phyloP scores from a whole-genome alignment of 768 basidiomycete genomes.

The Boletus rufocinnamomeus region DNA sequence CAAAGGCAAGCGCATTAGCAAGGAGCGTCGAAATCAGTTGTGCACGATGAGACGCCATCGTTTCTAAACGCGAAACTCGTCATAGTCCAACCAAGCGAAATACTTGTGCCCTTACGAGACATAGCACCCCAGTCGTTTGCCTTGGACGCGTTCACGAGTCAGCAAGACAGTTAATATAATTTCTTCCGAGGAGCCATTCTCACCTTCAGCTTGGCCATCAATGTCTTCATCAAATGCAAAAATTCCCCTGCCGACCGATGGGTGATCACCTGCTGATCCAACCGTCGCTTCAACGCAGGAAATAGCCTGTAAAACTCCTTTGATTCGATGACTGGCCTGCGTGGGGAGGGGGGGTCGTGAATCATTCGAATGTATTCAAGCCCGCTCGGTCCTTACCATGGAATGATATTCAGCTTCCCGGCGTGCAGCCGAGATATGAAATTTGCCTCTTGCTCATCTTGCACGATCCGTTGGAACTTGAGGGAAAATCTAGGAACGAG shows the following conservation, averaged over 20 bases:
- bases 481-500: conserved; percentile 45
- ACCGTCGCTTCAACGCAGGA: conserved; percentile 42
- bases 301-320: conserved; percentile 60
- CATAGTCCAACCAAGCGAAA: not conserved
- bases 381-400: conserved; percentile 42
- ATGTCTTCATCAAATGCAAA: conserved; percentile 55
- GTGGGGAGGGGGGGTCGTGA: too few relatives aligned
- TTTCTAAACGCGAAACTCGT: conserved; percentile 37
- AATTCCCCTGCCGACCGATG: conserved; percentile 57
- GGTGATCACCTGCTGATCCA: conserved; percentile 51
- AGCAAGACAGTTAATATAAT: not conserved
- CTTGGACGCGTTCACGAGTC: conserved; percentile 30
- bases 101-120: conserved; percentile 45
- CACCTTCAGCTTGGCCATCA: conserved; percentile 71
- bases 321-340: conserved; percentile 59
- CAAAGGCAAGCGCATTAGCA: conserved; percentile 49
- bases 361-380: too few relatives aligned
- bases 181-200: not conserved
- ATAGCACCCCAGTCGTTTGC: conserved; percentile 66
- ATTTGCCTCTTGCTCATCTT: conserved; percentile 59
- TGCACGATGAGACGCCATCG: conserved; percentile 49
- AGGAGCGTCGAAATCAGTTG: conserved; percentile 45
- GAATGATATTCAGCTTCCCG: conserved; percentile 56
- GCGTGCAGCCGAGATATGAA: conserved; percentile 62
- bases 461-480: conserved; percentile 63